Conservation (phyloP, 768 basidiomycete species). For the Termitomyces sp. region DNA sequence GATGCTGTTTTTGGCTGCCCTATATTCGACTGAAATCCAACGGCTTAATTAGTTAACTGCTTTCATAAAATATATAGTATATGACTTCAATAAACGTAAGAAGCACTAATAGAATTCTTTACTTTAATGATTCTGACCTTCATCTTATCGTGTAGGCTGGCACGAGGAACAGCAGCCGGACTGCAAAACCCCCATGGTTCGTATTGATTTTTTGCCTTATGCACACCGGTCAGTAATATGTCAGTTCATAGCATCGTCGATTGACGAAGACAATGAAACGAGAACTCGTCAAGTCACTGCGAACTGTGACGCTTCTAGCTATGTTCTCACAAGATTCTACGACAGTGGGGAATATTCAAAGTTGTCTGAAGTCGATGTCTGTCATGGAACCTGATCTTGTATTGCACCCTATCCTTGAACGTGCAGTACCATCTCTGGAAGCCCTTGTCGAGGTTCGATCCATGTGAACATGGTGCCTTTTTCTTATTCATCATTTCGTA, state of each 20-base stretch:
- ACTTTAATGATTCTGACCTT: not conserved
- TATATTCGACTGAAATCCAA: not conserved
- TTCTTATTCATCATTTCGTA: not conserved
- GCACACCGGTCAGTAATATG: not conserved
- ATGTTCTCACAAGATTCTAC: conserved; percentile 85
- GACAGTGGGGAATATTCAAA: conserved; percentile 73
- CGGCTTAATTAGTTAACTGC: conserved; percentile 54
- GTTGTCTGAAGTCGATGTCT: conserved; percentile 78
- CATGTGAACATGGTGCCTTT: not conserved
- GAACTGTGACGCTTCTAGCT: conserved; percentile 81
- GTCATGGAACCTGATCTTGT: conserved; percentile 86
- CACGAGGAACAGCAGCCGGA: conserved; percentile 71
- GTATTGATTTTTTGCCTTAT: conserved; percentile 9
- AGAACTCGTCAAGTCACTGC: conserved; percentile 77
- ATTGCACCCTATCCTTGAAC: conserved; percentile 74
- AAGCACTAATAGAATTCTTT: not conserved
- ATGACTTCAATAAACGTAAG: conserved; percentile 79
- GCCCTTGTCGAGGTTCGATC: conserved; percentile 71
- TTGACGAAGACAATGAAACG: conserved; percentile 75
- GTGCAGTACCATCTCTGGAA: conserved; percentile 84
- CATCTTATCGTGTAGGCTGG: conserved; percentile 48
- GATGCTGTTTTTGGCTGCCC: not conserved
- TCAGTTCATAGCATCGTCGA: conserved; percentile 53
- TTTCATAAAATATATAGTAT: conserved; percentile 81
- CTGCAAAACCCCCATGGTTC: conserved; percentile 74